Evolutionary conservation across 2,329 filamentous ascomycete species (phyloP).

Genomic region (Orbilia quercus): DNA sequence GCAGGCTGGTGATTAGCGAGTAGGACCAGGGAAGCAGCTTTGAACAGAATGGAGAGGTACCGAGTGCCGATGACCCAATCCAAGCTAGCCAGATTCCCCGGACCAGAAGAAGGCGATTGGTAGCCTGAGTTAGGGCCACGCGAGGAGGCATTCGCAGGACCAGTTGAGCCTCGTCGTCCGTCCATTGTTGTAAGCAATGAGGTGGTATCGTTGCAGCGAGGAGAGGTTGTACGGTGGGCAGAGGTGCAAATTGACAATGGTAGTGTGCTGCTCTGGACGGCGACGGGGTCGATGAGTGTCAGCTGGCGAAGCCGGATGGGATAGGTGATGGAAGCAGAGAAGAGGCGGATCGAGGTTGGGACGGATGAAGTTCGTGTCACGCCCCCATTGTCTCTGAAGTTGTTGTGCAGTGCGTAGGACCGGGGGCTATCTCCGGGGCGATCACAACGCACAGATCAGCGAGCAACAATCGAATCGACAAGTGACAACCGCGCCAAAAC

Average conservation of each 20-base stretch:
- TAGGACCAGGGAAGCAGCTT: not conserved
- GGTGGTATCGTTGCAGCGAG: not conserved
- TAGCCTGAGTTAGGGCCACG: slow-evolving; percentile 51
- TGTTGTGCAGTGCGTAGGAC: too few relatives aligned
- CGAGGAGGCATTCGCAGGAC: slow-evolving; percentile 51
- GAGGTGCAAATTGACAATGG: not conserved
- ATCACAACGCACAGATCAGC: too few relatives aligned
- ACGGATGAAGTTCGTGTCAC: not conserved
- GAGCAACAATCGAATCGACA: too few relatives aligned
- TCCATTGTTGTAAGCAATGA: slow-evolving; percentile 40
- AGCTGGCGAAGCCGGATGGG: not conserved
- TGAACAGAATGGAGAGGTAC: slow-evolving; percentile 33
- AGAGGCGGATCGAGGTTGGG: not conserved
- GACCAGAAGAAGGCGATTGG: slow-evolving; percentile 42
- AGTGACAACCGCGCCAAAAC: too few relatives aligned
- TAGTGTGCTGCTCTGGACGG: not conserved
- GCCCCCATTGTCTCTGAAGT: too few relatives aligned
- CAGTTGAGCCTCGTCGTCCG: slow-evolving; percentile 57
- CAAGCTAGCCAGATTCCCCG: slow-evolving; percentile 56
- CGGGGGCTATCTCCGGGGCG: too few relatives aligned
- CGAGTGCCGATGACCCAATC: slow-evolving; percentile 60
- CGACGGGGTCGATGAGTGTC: not conserved
- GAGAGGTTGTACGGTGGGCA: not conserved
- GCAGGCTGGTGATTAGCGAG: slow-evolving; percentile 7
- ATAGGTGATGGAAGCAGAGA: not conserved